These are phyloP conservation scores for Viola odorata DNA, from an alignment of 345 rosid genomes.

Conservation along the genomic window DNA sequence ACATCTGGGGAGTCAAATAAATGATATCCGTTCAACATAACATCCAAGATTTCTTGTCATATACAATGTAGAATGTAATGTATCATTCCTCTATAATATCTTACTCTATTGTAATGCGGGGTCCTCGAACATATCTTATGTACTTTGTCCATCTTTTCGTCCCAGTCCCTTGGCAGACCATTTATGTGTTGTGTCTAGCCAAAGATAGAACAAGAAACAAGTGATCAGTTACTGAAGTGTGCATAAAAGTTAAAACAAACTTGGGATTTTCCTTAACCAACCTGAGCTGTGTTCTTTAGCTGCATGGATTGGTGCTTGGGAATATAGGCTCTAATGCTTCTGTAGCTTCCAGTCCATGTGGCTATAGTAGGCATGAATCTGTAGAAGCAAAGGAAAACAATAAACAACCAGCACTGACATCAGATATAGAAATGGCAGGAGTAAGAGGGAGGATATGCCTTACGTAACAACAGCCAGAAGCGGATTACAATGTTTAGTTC, in stretches of 20 bases:
- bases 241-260: neutral
- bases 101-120: conserved; percentile 69
- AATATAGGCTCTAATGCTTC: conserved; percentile 60
- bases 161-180: conserved; percentile 64
- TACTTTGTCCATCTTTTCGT: conserved; percentile 49
- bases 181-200: conserved; percentile 54
- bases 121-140: conserved; percentile 54
- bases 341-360: conserved; percentile 79
- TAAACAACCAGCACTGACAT: neutral
- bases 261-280: conserved; percentile 15
- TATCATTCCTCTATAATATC: neutral
- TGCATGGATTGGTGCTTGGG: conserved; percentile 76
- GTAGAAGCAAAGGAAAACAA: conserved; percentile 10
- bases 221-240: neutral
- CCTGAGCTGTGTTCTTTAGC: conserved; percentile 56
- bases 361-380: conserved; percentile 79
- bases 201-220: neutral
- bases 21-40: neutral
- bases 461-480: conserved; percentile 68
- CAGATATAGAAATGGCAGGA: conserved; percentile 1
- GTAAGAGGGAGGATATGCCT: conserved; percentile 20
- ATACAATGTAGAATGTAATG: too few relatives aligned
- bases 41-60: conserved; percentile 10
- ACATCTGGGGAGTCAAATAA: conserved; percentile 31
- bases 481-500: conserved; percentile 42